Evolutionary conservation across 148 eudicot species (phyloP).

Genomic region (Simmondsia chinensis): DNA sequence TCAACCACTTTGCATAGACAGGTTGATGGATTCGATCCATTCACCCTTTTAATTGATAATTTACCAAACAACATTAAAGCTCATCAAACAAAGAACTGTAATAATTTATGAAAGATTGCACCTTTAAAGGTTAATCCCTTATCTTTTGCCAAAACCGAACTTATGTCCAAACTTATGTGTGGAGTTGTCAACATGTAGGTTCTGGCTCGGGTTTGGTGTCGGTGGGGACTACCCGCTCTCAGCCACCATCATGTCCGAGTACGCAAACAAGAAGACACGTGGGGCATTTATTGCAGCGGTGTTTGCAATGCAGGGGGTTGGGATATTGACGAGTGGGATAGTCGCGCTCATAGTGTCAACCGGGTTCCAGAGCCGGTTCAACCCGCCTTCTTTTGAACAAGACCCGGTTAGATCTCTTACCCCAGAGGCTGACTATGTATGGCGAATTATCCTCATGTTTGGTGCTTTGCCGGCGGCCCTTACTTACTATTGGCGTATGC

Average conservation of each 20-base stretch:
- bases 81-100: too few species aligned
- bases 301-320: conserved; percentile 76
- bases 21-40: too few species aligned
- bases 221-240: conserved; percentile 78
- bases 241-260: conserved; percentile 79
- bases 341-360: conserved; percentile 35
- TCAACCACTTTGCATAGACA: too few species aligned
- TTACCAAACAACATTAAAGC: too few species aligned
- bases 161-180: too few species aligned
- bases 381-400: conserved; percentile 13
- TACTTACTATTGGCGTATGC: conserved; percentile 40
- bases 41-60: too few species aligned
- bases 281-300: conserved; percentile 69
- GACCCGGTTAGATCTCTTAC: conserved; percentile 10
- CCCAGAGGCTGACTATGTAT: conserved; percentile 37
- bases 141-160: too few species aligned
- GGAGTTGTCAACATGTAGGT: too few species aligned
- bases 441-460: conserved; percentile 41
- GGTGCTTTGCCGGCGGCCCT: conserved; percentile 46
- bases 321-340: conserved; percentile 49
- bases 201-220: conserved; percentile 80
- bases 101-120: too few species aligned
- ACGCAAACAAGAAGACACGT: conserved; percentile 69
- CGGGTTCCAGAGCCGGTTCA: conserved; percentile 17
- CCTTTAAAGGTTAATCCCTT: too few species aligned